Base-by-base conservation (phyloP, 306 rosid species). In the Alnus rubra region DNA sequence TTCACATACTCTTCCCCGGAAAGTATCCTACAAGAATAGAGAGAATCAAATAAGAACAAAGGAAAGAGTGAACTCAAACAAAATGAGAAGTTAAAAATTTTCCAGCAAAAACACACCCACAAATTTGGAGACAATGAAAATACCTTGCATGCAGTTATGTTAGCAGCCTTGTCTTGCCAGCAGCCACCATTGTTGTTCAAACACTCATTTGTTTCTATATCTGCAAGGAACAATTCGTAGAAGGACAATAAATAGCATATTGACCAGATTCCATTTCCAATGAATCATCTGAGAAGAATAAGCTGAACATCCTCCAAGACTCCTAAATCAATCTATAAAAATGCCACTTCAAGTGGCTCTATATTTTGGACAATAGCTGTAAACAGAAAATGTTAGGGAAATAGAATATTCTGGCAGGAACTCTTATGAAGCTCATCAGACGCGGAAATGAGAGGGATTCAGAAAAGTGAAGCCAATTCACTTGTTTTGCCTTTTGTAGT, bases 121-220 rank as follows among this genome's bases (percentile, higher is more conserved):
- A 69, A 80, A 73, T 48, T 77, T 60, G 58, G 39, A 44, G 55
- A 72, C 45, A 82, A 81, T 60, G 49, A 33, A 78, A 69, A 86
- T 93, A 95, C 99, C 96, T 89, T 86, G 98, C 99, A 95, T 30
- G 99, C 97, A 19, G 98, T 86, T 56, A 95, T 69, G 83, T 95
- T 93, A 51, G 96, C 75, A 76, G 83, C 73, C 75, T 81, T 84
- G 58, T 95, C 94, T 64, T 84, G 73, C 98, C 98, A 95, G 85
- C 98, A 95, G 80, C 98, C 98, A 74, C 98, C 98, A 65, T 95
- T 89, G 84, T 91, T 95, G 50, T 84, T 94, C 84, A 93, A 84
- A 84, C 99, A 95, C 90, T 93, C 97, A 59, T 95, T 91, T 75
- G 98, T 93, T 89, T 95, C 90, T 76, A 95, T 45, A 14, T 90